phyloP scores from a whole-genome alignment of 805 yeast species.

The Ogataea angusta region DNA sequence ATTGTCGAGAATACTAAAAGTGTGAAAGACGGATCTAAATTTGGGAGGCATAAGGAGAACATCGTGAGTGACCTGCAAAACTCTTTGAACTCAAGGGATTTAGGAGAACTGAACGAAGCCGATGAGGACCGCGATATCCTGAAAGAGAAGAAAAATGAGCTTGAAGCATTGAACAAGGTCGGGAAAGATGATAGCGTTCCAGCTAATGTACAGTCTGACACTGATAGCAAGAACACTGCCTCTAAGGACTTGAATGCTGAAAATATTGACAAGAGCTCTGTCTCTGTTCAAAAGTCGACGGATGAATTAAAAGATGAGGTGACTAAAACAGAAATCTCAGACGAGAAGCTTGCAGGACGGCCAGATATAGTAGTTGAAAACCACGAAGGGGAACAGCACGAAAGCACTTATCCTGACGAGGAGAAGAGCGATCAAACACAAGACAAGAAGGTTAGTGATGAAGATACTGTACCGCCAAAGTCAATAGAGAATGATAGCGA shows the following conservation, averaged over 20 bases:
- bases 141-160: constrained; percentile 10
- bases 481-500: too few species aligned
- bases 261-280: too few species aligned
- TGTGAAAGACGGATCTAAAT: constrained; percentile 19
- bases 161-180: neutral
- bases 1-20: constrained; percentile 27
- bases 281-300: too few species aligned
- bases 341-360: neutral
- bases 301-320: neutral
- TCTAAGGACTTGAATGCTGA: too few species aligned
- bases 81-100: constrained; percentile 8
- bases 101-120: constrained; percentile 22
- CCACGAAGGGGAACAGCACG: neutral
- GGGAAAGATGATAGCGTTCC: neutral
- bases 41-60: constrained; percentile 14
- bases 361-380: neutral
- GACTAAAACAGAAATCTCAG: neutral
- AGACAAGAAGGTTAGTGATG: too few species aligned
- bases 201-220: too few species aligned
- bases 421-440: too few species aligned
- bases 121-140: constrained; percentile 18
- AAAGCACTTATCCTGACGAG: too few species aligned
- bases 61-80: constrained; percentile 20
- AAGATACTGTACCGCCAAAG: too few species aligned
- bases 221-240: too few species aligned